Percentiles rank a stretch among this genome's conserved stretches.
Evolutionary conservation across 1,284 basidiomycete species (phyloP).

Genomic region (Ustilago bromivora): DNA sequence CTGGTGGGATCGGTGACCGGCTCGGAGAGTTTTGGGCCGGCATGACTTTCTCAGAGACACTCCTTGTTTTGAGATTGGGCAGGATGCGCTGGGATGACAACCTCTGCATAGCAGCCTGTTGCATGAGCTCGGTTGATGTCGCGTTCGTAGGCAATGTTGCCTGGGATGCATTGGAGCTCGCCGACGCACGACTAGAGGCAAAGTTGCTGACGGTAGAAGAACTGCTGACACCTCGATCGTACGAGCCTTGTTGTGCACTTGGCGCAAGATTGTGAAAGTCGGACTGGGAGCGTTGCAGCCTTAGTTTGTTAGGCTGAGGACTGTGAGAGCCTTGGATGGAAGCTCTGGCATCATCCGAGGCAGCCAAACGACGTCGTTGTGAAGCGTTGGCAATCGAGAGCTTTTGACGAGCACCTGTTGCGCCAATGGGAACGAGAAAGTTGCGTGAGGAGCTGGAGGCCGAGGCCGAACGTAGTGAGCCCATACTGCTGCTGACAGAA

Average conservation of each 20-base stretch:
- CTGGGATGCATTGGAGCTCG: not conserved
- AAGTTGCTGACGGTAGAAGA: conserved; percentile 19
- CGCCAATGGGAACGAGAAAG: conserved; percentile 63
- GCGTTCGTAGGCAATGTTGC: conserved; percentile 1
- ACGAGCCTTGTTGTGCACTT: not conserved
- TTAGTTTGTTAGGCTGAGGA: not conserved
- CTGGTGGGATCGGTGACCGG: not conserved
- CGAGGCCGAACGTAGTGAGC: conserved; percentile 22
- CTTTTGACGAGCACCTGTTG: conserved; percentile 63
- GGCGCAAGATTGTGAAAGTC: conserved; percentile 18
- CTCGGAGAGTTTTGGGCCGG: conserved; percentile 6
- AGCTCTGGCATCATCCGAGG: conserved; percentile 30
- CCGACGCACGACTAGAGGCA: not conserved
- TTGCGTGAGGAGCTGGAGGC: conserved; percentile 41
- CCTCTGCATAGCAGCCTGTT: conserved; percentile 47
- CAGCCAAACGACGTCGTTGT: conserved; percentile 44
- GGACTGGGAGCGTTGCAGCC: conserved; percentile 30
- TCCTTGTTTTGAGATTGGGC: conserved; percentile 13
- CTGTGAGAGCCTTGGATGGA: not conserved
- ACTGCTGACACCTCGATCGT: conserved; percentile 10
- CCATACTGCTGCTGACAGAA: conserved; percentile 21
- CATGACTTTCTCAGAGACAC: conserved; percentile 21
- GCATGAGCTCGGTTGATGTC: conserved; percentile 32
- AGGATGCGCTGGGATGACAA: conserved; percentile 42
- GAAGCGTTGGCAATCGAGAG: conserved; percentile 58